Conservation (phyloP, 768 basidiomycete genomes). For the Hygrophorus russula region DNA sequence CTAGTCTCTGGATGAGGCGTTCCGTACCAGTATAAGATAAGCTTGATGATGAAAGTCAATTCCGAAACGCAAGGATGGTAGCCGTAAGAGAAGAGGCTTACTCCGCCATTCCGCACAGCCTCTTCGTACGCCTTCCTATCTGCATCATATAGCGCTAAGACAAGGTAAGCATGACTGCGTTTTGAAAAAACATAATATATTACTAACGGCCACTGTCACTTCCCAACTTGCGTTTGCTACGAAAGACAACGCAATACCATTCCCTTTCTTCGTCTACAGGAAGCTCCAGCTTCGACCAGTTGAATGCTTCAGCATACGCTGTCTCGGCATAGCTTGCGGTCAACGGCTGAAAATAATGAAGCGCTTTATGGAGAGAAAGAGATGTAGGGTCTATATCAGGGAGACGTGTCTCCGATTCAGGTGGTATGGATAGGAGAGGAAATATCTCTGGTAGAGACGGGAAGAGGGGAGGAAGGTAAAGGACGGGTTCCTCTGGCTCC, state of each 20-base stretch:
- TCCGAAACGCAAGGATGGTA: no score
- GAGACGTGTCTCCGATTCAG: constrained; percentile 56
- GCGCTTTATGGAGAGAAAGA: constrained; percentile 73
- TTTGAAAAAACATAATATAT: constrained; percentile 6
- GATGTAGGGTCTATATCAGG: constrained; percentile 83
- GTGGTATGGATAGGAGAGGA: constrained; percentile 15
- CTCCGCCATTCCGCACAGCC: constrained; percentile 78
- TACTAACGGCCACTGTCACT: constrained; percentile 56
- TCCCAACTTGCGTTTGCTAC: constrained; percentile 61
- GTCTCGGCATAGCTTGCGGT: constrained; percentile 47
- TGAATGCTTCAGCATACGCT: constrained; percentile 74
- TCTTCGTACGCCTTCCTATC: constrained; percentile 88
- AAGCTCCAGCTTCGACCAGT: constrained; percentile 67
- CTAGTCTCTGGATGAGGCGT: constrained; percentile 65
- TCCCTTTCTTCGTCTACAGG: constrained; percentile 66
- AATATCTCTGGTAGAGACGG: constrained; percentile 55
- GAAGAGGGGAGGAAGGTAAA: constrained; percentile 80
- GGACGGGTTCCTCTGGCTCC: constrained; percentile 34
- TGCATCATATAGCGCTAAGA: constrained; percentile 69
- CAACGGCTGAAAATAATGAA: constrained; percentile 64
- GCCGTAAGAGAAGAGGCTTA: constrained; percentile 24
- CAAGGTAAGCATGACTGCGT: constrained; percentile 4
- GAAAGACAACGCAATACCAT: constrained; percentile 91
- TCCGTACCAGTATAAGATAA: constrained; percentile 94
- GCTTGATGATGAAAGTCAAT: constrained; percentile 25